These are phyloP conservation scores for Penicillium subrubescens DNA, from an alignment of 495 filamentous ascomycete genomes.

Conservation along the genomic window DNA sequence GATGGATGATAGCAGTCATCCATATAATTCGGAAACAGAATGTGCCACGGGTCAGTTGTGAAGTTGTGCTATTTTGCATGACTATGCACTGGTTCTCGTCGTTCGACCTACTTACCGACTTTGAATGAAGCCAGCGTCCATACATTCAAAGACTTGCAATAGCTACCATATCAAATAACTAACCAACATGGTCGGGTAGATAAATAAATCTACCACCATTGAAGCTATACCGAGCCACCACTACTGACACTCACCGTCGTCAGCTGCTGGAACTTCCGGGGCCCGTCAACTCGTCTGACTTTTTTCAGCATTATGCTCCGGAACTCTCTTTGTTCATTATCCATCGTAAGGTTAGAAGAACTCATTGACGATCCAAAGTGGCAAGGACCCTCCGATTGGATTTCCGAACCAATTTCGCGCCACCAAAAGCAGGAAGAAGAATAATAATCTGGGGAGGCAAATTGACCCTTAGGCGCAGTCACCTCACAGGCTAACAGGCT, in stretches of 20 bases:
- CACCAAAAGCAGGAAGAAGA: not conserved
- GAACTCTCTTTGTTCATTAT: not conserved
- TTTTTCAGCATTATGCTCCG: not conserved
- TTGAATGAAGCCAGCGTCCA: too few species aligned
- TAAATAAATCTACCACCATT: too few species aligned
- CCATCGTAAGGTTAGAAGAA: not conserved
- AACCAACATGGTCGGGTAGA: too few species aligned
- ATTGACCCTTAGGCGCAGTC: not conserved
- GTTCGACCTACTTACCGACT: too few species aligned
- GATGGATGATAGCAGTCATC: too few species aligned
- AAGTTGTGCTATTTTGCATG: too few species aligned
- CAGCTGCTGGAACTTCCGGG: not conserved
- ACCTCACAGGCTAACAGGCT: too few species aligned
- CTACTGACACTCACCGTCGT: not conserved
- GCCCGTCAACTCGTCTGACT: not conserved
- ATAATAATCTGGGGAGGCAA: not conserved
- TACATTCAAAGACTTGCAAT: too few species aligned
- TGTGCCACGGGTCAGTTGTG: too few species aligned
- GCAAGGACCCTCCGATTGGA: slow-evolving; percentile 2
- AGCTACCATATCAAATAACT: too few species aligned
- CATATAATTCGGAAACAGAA: too few species aligned
- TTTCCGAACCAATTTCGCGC: not conserved
- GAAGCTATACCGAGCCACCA: not conserved
- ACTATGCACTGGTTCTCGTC: too few species aligned
- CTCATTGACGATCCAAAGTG: not conserved